These are phyloP conservation scores for Trypanosoma caninum DNA, from an alignment of 208 protist species.

Conservation along the genomic window DNA sequence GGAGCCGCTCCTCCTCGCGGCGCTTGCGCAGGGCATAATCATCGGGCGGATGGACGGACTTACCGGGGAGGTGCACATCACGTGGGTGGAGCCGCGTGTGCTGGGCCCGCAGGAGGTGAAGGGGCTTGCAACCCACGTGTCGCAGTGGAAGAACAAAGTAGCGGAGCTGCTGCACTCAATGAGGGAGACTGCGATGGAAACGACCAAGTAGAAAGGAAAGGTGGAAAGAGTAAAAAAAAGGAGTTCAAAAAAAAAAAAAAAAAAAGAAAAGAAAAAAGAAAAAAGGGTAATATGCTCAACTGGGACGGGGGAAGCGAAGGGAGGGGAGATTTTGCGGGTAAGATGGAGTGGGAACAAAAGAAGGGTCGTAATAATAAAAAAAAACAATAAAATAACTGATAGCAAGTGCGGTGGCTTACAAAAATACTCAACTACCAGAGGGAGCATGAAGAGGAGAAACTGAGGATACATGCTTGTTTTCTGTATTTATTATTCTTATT, in stretches of 20 bases:
- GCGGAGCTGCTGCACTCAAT: constrained; percentile 44
- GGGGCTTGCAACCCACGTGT: constrained; percentile 62
- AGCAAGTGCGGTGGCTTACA: no score
- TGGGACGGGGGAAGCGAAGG: no score
- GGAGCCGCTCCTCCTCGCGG: constrained; percentile 94
- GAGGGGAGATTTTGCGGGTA: no score
- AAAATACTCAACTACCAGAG: no score
- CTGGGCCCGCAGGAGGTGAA: constrained; percentile 76
- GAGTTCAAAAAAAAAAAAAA: neutral
- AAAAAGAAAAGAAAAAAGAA: no score
- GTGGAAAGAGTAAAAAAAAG: neutral
- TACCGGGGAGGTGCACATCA: constrained; percentile 69
- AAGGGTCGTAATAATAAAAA: no score
- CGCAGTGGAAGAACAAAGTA: constrained; percentile 68
- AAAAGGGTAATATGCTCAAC: no score
- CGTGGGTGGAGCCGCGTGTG: constrained; percentile 89
- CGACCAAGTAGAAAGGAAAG: neutral
- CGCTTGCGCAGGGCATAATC: constrained; percentile 92
- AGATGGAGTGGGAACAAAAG: no score
- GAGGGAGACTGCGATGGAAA: constrained; percentile 28
- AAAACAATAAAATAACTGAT: no score
- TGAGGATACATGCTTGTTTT: no score
- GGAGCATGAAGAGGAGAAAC: no score
- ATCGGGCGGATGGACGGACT: constrained; percentile 93
- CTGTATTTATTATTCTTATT: no score